These are phyloP conservation scores for Berkeleyomyces rouxiae DNA, from an alignment of 2,329 filamentous ascomycete species.

Conservation along the genomic window DNA sequence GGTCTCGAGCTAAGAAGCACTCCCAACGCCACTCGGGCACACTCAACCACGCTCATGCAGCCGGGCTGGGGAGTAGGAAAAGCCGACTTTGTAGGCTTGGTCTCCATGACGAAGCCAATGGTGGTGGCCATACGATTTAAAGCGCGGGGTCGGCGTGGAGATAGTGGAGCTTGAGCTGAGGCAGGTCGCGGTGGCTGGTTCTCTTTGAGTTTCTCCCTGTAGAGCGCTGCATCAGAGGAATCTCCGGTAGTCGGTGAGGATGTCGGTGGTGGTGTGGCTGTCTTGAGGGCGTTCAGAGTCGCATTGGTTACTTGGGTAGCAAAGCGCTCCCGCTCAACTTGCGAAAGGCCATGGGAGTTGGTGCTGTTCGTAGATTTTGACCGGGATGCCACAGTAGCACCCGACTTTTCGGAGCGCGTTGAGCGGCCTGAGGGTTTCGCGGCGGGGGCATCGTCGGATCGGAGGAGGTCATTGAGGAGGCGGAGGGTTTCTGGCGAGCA, in stretches of 20 bases:
- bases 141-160: slow-evolving; percentile 43
- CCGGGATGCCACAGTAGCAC: slow-evolving; percentile 19
- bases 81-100: slow-evolving; percentile 21
- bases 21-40: slow-evolving; percentile 49
- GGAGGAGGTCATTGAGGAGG: slow-evolving; percentile 10
- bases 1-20: slow-evolving; percentile 28
- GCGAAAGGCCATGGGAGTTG: slow-evolving; percentile 24
- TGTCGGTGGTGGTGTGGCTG: slow-evolving; percentile 25
- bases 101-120: slow-evolving; percentile 20
- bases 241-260: not conserved
- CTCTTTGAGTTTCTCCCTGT: not conserved
- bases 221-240: not conserved
- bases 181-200: slow-evolving; percentile 4
- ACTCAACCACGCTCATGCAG: slow-evolving; percentile 47
- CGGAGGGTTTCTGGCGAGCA: slow-evolving; percentile 11
- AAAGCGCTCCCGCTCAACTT: slow-evolving; percentile 46
- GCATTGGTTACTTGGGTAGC: slow-evolving; percentile 60
- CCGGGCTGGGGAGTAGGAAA: slow-evolving; percentile 23
- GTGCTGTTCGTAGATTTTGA: slow-evolving; percentile 18
- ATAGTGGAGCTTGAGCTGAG: slow-evolving; percentile 25
- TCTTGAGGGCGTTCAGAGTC: slow-evolving; percentile 50
- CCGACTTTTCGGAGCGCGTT: slow-evolving; percentile 16
- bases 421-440: slow-evolving; percentile 11
- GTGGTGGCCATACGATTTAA: slow-evolving; percentile 44
- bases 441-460: slow-evolving; percentile 6